A percentile compares a stretch with the other conserved stretches of the same genome.
These are phyloP conservation scores for Rhododendron molle DNA, from an alignment of 148 eudicot species.

Conservation along the genomic window DNA sequence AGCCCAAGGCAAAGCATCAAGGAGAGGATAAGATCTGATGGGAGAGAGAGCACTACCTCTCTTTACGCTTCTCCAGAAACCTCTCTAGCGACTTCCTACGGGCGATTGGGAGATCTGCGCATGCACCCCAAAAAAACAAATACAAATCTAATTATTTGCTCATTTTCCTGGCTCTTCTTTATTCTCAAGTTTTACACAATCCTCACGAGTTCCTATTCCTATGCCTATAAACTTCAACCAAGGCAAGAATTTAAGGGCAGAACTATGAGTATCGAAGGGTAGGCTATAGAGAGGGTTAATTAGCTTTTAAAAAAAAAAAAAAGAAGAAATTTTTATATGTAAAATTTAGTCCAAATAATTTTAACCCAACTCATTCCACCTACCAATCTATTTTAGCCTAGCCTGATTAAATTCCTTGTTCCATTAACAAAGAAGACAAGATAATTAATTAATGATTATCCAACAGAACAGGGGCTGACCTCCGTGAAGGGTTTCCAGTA, in stretches of 20 bases:
- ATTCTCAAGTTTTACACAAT: too few species aligned
- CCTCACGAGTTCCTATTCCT: not conserved
- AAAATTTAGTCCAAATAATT: too few species aligned
- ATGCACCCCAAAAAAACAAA: not conserved
- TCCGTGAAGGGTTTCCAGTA: conserved; percentile 14
- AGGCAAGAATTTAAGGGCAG: not conserved
- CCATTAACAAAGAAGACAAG: too few species aligned
- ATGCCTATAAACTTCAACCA: not conserved
- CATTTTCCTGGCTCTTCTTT: too few species aligned
- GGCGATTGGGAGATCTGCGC: conserved; percentile 38
- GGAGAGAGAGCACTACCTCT: conserved; percentile 27
- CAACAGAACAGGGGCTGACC: conserved; percentile 8
- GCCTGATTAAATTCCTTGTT: too few species aligned
- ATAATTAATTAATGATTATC: too few species aligned
- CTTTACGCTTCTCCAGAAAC: conserved; percentile 63
- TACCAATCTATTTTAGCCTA: too few species aligned
- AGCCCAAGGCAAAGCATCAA: not conserved
- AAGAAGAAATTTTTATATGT: too few species aligned
- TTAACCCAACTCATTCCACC: too few species aligned
- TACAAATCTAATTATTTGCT: not conserved
- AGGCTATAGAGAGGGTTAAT: too few species aligned
- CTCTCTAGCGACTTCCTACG: conserved; percentile 43
- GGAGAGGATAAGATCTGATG: not conserved
- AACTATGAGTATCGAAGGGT: too few species aligned
- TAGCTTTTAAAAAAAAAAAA: too few species aligned